Conservation (phyloP, 768 basidiomycete species). For the Zangia roseola region DNA sequence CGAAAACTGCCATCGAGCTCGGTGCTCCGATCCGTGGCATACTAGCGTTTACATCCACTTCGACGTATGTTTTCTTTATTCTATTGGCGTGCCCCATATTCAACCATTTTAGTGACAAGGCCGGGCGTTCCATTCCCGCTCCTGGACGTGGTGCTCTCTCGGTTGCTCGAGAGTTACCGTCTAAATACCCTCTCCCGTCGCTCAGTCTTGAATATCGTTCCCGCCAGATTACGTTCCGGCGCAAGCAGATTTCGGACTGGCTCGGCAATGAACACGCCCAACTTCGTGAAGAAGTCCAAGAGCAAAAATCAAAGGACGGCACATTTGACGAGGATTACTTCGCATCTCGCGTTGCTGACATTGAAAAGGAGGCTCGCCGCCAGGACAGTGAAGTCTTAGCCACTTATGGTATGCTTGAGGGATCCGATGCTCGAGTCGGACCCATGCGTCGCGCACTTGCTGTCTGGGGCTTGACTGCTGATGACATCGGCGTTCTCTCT, state of each 20-base stretch:
- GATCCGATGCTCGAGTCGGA: conserved; percentile 77
- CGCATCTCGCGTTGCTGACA: conserved; percentile 71
- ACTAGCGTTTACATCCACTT: conserved; percentile 94
- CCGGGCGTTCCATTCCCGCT: conserved; percentile 96
- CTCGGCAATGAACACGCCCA: conserved; percentile 83
- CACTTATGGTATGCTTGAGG: conserved; percentile 94
- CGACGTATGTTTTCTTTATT: conserved; percentile 61
- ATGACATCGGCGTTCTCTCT: conserved; percentile 88
- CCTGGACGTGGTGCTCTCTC: conserved; percentile 92
- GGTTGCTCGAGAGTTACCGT: conserved; percentile 81
- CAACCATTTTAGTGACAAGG: conserved; percentile 74
- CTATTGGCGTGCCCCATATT: not conserved
- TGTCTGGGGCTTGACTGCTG: conserved; percentile 92
- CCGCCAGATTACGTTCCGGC: conserved; percentile 94
- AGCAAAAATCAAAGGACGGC: conserved; percentile 53
- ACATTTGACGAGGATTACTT: conserved; percentile 66
- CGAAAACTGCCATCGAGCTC: conserved; percentile 92
- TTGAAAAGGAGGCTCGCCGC: conserved; percentile 85
- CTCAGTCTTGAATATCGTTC: conserved; percentile 87
- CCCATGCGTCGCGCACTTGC: conserved; percentile 95
- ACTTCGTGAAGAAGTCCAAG: conserved; percentile 75
- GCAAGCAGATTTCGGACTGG: conserved; percentile 94
- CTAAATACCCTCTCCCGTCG: conserved; percentile 74
- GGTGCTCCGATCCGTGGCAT: conserved; percentile 93
- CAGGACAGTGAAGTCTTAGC: conserved; percentile 94